Conservation (phyloP, 2,329 filamentous ascomycete species). For the Xylariomycetidae sp. region DNA sequence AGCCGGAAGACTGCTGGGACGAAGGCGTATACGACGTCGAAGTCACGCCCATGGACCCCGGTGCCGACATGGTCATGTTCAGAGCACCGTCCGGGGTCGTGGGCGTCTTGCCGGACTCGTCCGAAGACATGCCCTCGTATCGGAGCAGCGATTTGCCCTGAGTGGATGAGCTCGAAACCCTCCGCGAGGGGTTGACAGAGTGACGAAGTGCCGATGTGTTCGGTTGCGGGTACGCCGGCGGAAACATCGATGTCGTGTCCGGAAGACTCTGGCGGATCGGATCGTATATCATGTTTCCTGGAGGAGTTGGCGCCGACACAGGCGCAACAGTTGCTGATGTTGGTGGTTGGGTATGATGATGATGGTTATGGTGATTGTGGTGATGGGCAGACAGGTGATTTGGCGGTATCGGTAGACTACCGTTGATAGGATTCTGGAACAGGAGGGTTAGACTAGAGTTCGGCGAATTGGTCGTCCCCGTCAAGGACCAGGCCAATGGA, state of each 20-base stretch:
- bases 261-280: slow-evolving; percentile 53
- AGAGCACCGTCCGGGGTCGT: slow-evolving; percentile 24
- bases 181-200: slow-evolving; percentile 29
- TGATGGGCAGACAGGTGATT: slow-evolving; percentile 6
- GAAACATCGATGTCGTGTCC: slow-evolving; percentile 43
- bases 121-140: slow-evolving; percentile 21
- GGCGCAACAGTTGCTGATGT: slow-evolving; percentile 18
- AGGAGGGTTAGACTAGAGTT: slow-evolving; percentile 79
- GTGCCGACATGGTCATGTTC: slow-evolving; percentile 17
- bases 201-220: slow-evolving; percentile 44
- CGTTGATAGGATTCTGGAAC: slow-evolving; percentile 53
- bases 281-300: slow-evolving; percentile 57
- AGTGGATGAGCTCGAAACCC: slow-evolving; percentile 16
- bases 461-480: slow-evolving; percentile 80
- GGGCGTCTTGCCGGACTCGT: slow-evolving; percentile 28
- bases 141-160: slow-evolving; percentile 21
- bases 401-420: slow-evolving; percentile 12
- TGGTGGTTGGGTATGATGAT: slow-evolving; percentile 7
- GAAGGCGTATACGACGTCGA: slow-evolving; percentile 33
- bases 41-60: slow-evolving; percentile 15
- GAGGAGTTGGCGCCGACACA: slow-evolving; percentile 41
- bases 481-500: slow-evolving; percentile 78
- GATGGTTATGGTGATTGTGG: background rate
- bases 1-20: slow-evolving; percentile 37
- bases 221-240: slow-evolving; percentile 45